These are phyloP conservation scores for Candida ascalaphidarum DNA, from an alignment of 805 yeast genomes.

Conservation along the genomic window DNA sequence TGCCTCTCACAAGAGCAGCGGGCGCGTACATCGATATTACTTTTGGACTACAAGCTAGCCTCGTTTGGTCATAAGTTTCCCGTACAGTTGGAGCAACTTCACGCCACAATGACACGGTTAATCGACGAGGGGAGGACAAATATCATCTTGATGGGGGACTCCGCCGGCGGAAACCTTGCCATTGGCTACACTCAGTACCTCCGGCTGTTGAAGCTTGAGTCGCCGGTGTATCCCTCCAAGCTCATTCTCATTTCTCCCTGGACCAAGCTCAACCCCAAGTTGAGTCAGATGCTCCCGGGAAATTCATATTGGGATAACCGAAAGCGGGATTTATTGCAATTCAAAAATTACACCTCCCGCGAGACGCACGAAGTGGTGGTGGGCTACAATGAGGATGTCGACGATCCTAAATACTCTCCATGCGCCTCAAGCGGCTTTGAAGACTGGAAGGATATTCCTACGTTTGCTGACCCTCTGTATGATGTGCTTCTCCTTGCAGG, in stretches of 20 bases:
- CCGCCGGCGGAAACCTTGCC: conserved; percentile 34
- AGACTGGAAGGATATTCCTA: conserved; percentile 28
- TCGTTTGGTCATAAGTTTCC: conserved; percentile 24
- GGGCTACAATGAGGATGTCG: conserved; percentile 3
- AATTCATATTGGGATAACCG: conserved; percentile 25
- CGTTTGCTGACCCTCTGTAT: conserved; percentile 14
- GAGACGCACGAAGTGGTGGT: conserved; percentile 5
- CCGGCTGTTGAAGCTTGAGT: background rate
- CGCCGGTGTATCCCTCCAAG: conserved; percentile 15
- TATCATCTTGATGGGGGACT: conserved; percentile 30
- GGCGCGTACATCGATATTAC: conserved; percentile 14
- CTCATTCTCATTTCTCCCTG: conserved; percentile 28
- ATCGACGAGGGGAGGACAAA: conserved; percentile 15
- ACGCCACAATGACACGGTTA: conserved; percentile 12
- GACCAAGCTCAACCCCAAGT: conserved; percentile 21
- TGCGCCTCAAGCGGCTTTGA: no score
- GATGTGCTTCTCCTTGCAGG: conserved; percentile 26
- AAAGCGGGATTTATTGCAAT: background rate
- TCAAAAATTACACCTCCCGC: background rate
- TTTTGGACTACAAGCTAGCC: conserved; percentile 23
- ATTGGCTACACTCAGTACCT: conserved; percentile 18
- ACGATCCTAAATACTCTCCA: conserved; percentile 14
- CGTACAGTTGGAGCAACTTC: conserved; percentile 21
- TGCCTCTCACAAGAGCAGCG: conserved; percentile 16
- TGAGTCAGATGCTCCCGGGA: conserved; percentile 16